Conservation (phyloP, 371 early-diverging fungal species). For the Mortierella sp. region DNA sequence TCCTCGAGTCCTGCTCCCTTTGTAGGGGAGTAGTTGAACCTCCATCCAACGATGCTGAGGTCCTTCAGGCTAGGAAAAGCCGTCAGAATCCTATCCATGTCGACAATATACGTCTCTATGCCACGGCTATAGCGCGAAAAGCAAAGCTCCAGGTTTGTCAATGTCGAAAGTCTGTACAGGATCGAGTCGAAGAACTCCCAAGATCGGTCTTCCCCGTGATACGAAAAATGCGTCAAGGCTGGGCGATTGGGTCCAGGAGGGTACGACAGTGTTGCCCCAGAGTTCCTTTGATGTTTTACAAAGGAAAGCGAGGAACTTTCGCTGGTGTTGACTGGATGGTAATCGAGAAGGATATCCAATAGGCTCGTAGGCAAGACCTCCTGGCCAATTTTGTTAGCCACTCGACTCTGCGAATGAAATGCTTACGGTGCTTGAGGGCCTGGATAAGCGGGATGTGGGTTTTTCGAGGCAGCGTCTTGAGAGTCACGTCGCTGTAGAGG, state of each 20-base stretch:
- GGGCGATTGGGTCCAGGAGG: background rate
- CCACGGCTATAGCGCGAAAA: background rate
- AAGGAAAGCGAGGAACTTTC: too few species aligned
- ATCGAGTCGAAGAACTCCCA: background rate
- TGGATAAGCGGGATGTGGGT: background rate
- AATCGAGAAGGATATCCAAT: constrained; percentile 2
- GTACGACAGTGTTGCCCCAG: background rate
- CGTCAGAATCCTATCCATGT: background rate
- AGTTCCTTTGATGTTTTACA: background rate
- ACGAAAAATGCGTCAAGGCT: background rate
- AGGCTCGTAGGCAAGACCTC: background rate
- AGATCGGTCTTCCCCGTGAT: background rate
- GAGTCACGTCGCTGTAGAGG: background rate
- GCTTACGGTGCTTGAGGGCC: background rate
- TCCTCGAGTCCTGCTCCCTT: background rate
- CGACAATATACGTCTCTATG: background rate
- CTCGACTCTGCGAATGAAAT: background rate
- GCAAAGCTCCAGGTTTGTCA: background rate
- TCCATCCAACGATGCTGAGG: background rate
- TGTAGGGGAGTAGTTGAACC: background rate
- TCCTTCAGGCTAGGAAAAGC: background rate
- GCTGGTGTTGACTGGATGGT: background rate
- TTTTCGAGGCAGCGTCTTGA: background rate
- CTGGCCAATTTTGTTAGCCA: background rate
- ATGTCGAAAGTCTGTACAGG: background rate